Conservation (phyloP, 106 monocot species). For the Posidonia australis region DNA sequence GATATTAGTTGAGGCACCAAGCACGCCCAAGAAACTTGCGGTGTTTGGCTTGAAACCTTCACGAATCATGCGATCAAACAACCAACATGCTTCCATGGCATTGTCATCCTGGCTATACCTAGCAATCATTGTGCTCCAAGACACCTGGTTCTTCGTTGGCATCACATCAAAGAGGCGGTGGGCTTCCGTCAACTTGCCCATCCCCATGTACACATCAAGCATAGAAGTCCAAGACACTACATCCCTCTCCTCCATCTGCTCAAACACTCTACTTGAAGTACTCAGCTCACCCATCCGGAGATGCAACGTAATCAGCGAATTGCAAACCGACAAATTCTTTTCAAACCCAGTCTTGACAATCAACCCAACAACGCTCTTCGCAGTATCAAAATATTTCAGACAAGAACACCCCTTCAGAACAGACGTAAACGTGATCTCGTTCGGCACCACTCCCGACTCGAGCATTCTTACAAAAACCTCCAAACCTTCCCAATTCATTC, state of each 20-base stretch:
- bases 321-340: conserved; percentile 24
- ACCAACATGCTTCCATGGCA: conserved; percentile 23
- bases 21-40: background rate
- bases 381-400: background rate
- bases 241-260: conserved; percentile 46
- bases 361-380: background rate
- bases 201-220: conserved; percentile 38
- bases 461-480: conserved; percentile 30
- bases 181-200: conserved; percentile 36
- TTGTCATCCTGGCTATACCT: conserved; percentile 29
- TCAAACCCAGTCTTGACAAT: conserved; percentile 15
- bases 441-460: conserved; percentile 21
- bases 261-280: conserved; percentile 27
- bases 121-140: conserved; percentile 27
- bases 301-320: conserved; percentile 43
- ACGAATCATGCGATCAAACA: conserved; percentile 35
- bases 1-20: background rate
- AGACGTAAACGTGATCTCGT: conserved; percentile 36
- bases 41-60: conserved; percentile 37
- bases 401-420: conserved; percentile 6
- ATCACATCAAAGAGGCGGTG: conserved; percentile 35
- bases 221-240: conserved; percentile 58
- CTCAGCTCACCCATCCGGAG: conserved; percentile 23
- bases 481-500: conserved; percentile 20
- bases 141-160: conserved; percentile 48